A percentile compares a stretch with the other conserved stretches of the same genome.
phyloP scores from a whole-genome alignment of 2,329 filamentous ascomycete species.

The Aureobasidium leucospermi region DNA sequence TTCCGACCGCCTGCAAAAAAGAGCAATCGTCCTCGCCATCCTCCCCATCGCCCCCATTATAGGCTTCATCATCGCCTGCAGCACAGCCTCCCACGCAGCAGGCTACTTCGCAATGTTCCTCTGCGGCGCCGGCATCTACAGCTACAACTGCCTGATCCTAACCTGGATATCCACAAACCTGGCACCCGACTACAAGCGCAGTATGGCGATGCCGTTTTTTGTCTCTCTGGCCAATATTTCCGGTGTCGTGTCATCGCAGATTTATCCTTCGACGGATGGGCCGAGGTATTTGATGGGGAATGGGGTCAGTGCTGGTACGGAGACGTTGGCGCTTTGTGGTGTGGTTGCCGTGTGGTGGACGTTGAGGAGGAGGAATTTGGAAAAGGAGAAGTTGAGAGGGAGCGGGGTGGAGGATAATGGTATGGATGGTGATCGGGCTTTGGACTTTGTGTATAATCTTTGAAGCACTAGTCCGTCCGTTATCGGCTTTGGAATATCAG shows the following conservation, averaged over 20 bases:
- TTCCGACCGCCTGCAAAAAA: constrained; percentile 19
- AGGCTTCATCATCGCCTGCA: constrained; percentile 29
- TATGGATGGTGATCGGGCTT: constrained; percentile 10
- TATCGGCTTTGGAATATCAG: too few species aligned
- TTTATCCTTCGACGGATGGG: constrained; percentile 23
- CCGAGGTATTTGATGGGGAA: constrained; percentile 26
- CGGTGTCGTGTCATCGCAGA: constrained; percentile 24
- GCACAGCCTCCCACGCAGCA: constrained; percentile 20
- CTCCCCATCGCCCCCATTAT: constrained; percentile 25
- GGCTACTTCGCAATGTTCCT: constrained; percentile 24
- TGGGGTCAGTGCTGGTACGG: constrained; percentile 20
- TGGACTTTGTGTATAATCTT: constrained; percentile 17
- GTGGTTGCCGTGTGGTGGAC: constrained; percentile 21
- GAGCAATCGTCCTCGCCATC: constrained; percentile 25
- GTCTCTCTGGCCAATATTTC: constrained; percentile 27
- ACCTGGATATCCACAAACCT: constrained; percentile 30
- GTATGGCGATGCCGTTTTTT: constrained; percentile 25
- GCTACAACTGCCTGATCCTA: constrained; percentile 20
- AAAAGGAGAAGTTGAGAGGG: constrained; percentile 23
- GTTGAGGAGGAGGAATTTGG: constrained; percentile 20
- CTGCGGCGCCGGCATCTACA: constrained; percentile 23
- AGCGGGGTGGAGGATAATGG: constrained; percentile 16
- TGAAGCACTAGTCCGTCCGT: background rate
- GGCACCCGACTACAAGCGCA: constrained; percentile 27
- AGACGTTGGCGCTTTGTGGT: constrained; percentile 19